phyloP scores from a whole-genome alignment of 805 yeast genomes.

The Komagataella ulmi region DNA sequence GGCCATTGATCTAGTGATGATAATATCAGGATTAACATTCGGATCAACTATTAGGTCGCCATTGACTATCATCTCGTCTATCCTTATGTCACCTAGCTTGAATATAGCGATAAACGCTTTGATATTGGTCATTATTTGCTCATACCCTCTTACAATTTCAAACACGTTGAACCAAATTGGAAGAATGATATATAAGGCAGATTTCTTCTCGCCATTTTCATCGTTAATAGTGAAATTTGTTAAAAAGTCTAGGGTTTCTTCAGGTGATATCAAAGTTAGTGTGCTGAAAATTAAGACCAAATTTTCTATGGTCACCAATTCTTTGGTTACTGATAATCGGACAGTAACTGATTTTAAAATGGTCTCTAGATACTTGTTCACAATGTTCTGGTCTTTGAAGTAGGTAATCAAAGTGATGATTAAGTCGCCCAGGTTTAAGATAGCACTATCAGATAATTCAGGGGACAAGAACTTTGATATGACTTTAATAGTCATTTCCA shows the following conservation, averaged over 20 bases:
- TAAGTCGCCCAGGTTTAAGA: conserved; percentile 57
- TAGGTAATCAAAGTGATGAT: conserved; percentile 15
- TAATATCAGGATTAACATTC: conserved; percentile 41
- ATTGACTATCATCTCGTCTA: conserved; percentile 44
- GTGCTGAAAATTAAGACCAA: conserved; percentile 65
- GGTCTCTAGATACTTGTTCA: conserved; percentile 31
- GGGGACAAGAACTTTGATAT: conserved; percentile 64
- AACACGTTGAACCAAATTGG: conserved; percentile 78
- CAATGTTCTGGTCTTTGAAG: conserved; percentile 19
- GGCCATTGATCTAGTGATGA: conserved; percentile 79
- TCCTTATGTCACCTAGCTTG: conserved; percentile 37
- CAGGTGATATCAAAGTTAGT: conserved; percentile 48
- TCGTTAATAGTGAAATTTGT: conserved; percentile 20
- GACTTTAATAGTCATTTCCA: conserved; percentile 44
- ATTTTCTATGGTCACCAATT: conserved; percentile 64
- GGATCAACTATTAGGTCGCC: conserved; percentile 54
- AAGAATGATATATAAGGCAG: conserved; percentile 43
- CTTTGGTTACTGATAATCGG: conserved; percentile 53
- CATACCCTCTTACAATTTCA: conserved; percentile 69
- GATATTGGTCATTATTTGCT: conserved; percentile 53
- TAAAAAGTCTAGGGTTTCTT: conserved; percentile 51
- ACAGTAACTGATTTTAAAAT: conserved; percentile 64
- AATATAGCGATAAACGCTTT: conserved; percentile 60
- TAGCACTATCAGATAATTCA: conserved; percentile 64
- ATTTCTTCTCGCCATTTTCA: conserved; percentile 7